Conservation (phyloP, 2,329 filamentous ascomycete species). For the Eutypella sp. region DNA sequence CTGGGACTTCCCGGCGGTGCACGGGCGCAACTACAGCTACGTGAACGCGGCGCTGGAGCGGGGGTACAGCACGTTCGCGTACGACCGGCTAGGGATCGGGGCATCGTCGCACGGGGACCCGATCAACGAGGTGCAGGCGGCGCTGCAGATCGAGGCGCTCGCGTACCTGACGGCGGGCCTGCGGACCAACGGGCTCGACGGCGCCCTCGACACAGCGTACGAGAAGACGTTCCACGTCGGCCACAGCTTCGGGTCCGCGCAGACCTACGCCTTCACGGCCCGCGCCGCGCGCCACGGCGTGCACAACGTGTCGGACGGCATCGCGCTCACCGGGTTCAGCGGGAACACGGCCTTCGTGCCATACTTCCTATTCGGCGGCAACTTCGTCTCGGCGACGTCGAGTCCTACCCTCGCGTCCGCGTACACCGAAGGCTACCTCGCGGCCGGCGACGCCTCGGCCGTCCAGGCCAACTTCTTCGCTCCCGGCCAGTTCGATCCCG, state of each 20-base stretch:
- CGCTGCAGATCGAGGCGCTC: conserved; percentile 54
- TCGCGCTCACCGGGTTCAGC: conserved; percentile 58
- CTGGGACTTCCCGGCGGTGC: conserved; percentile 56
- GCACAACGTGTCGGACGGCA: conserved; percentile 48
- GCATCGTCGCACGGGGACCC: conserved; percentile 54
- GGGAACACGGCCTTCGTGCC: conserved; percentile 40
- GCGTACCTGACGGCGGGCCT: conserved; percentile 46
- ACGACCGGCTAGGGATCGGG: conserved; percentile 59
- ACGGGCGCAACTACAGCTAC: conserved; percentile 60
- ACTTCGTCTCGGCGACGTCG: conserved; percentile 40
- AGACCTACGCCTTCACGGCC: conserved; percentile 51
- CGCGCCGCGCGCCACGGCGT: conserved; percentile 8
- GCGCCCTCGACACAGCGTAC: conserved; percentile 29
- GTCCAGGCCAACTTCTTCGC: conserved; percentile 50
- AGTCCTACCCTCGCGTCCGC: conserved; percentile 19
- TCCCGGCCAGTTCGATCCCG: conserved; percentile 50
- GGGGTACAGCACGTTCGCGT: conserved; percentile 55
- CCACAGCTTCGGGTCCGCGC: conserved; percentile 58
- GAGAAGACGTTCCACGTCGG: conserved; percentile 53
- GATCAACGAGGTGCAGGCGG: conserved; percentile 54
- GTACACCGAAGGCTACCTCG: conserved; percentile 49
- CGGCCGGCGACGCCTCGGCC: conserved; percentile 37
- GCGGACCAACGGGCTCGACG: conserved; percentile 38
- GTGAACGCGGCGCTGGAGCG: conserved; percentile 47
- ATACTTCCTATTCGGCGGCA: conserved; percentile 39